A percentile compares a stretch with the other conserved stretches of the same genome.
phyloP scores from a whole-genome alignment of 345 rosid species.

The Eucalyptus brandiana region DNA sequence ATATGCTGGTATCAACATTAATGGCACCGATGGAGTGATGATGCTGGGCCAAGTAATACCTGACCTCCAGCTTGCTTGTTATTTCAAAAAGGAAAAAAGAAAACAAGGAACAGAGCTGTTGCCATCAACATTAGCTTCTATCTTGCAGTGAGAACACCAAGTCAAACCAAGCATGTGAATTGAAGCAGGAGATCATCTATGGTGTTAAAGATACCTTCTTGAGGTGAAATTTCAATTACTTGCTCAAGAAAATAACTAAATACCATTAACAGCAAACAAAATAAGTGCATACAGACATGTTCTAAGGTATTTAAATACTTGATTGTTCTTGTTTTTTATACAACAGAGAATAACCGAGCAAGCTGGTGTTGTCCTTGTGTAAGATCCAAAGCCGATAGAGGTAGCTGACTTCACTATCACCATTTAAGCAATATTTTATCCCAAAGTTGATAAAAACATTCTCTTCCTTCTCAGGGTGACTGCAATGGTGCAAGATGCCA shows the following conservation, averaged over 20 bases:
- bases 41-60: too few relatives aligned
- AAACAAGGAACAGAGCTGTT: too few relatives aligned
- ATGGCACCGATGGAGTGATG: too few relatives aligned
- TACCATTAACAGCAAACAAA: not conserved
- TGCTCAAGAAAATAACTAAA: not conserved
- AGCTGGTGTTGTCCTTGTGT: conserved; percentile 77
- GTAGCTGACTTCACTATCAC: not conserved
- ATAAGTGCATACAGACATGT: not conserved
- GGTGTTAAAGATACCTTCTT: too few relatives aligned
- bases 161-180: too few relatives aligned
- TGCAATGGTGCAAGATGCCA: conserved; percentile 98
- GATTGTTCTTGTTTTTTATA: not conserved
- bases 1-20: too few relatives aligned
- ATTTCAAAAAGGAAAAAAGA: too few relatives aligned
- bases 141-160: too few relatives aligned
- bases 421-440: not conserved
- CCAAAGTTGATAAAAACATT: not conserved
- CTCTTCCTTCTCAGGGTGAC: conserved; percentile 37
- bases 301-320: not conserved
- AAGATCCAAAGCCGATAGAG: conserved; percentile 91
- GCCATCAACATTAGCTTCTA: too few relatives aligned
- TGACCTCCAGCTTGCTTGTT: too few relatives aligned
- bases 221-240: not conserved
- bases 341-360: conserved; percentile 83
- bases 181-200: too few relatives aligned